A percentile compares a stretch with the other conserved stretches of the same genome.
Evolutionary conservation across 2,329 filamentous ascomycete species (phyloP).

Genomic region (Aureobasidium sp.): DNA sequence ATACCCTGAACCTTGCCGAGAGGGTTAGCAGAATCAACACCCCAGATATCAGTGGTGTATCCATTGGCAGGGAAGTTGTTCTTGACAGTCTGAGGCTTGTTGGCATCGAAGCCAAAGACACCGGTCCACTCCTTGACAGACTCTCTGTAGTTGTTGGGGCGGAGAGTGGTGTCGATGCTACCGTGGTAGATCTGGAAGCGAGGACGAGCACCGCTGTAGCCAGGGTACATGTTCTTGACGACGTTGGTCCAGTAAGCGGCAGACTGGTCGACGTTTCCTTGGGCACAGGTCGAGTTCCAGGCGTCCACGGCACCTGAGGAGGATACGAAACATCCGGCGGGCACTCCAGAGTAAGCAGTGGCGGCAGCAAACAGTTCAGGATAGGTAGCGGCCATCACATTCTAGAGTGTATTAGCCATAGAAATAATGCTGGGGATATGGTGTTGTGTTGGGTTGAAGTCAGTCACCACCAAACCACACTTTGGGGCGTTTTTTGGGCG

Average conservation of each 20-base stretch:
- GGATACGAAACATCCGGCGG: constrained; percentile 47
- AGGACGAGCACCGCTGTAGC: constrained; percentile 45
- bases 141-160: constrained; percentile 51
- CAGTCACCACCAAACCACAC: neutral
- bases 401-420: constrained; percentile 20
- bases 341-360: constrained; percentile 46
- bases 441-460: neutral
- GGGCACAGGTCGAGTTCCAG: constrained; percentile 49
- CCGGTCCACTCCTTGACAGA: constrained; percentile 51
- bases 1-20: constrained; percentile 28
- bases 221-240: constrained; percentile 44
- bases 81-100: constrained; percentile 27
- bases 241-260: constrained; percentile 44
- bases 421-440: neutral
- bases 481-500: neutral
- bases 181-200: constrained; percentile 55
- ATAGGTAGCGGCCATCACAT: constrained; percentile 46
- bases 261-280: constrained; percentile 40
- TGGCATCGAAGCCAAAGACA: constrained; percentile 36
- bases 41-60: constrained; percentile 30
- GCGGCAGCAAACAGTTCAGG: constrained; percentile 48
- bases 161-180: constrained; percentile 40
- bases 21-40: constrained; percentile 16
- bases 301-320: constrained; percentile 20
- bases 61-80: constrained; percentile 27